Base-by-base conservation (phyloP, 495 filamentous ascomycete genomes). In the Aspergillus cavernicola region DNA sequence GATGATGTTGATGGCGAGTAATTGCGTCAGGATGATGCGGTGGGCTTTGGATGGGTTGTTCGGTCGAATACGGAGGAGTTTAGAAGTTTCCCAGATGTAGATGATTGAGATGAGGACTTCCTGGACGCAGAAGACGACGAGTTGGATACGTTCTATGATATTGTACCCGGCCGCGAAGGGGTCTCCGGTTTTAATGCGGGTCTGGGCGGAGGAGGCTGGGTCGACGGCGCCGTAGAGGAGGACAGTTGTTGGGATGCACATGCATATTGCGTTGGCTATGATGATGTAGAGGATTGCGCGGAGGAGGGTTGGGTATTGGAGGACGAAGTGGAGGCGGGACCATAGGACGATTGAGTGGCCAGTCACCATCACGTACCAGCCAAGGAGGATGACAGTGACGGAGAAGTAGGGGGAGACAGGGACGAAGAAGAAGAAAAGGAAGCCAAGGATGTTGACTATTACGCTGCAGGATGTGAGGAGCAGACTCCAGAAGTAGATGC, bases 31-130 rank as follows among this genome's bases (percentile, higher is more conserved):
- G 53, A 82, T 71, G 4, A 46, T 29, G 16, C 16, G 2, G 29
- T 46, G 28, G 29, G 29, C 28, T 13, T n/a, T 29, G 2, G 62
- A 43, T 9, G 50, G 62, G 9, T 57, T 52, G 23, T 67, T 57
- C 1, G 70, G 58, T 5, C 67, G 43, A 15, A 73, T 68, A 16
- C 70, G 66, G 0, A 82, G 68, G 10, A 81, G 58, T 35, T 63
- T 71, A 10, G 61, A 56, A 3, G 75, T 80, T 43, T 78, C 75
- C 64, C 66, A 78, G 6, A 85, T 69, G 50, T 84, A 85, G 6
- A 83, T 62, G 3, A 71, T 69, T 1, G 82, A 84, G 22, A 85
- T 73, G 19, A 80, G 61, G 38, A 73, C 54, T 58, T 84, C 81
- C 60, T 85, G 81, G 12, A 80, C 32, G 39, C 68, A 76, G 61